Percentiles rank a stretch among this genome's conserved stretches.
Evolutionary conservation across 2,329 filamentous ascomycete species (phyloP).

Genomic region (Cladophialophora immunda): DNA sequence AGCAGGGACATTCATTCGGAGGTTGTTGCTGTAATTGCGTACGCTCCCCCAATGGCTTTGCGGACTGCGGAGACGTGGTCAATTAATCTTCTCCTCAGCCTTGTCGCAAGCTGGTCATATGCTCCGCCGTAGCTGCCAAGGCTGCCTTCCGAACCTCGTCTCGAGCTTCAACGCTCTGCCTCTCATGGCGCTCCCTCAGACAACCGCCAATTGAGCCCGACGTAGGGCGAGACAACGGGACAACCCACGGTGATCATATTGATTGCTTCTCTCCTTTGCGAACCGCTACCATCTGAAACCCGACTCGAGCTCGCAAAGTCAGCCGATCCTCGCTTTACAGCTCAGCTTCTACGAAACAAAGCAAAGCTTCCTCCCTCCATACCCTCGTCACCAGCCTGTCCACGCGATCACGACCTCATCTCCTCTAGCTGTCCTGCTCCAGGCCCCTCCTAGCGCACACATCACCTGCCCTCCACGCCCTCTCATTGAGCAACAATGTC

Average conservation of each 20-base stretch:
- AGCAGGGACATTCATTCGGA: conserved; percentile 20
- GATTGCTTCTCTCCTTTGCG: not conserved
- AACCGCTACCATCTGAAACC: not conserved
- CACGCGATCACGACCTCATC: not conserved
- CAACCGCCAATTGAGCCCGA: conserved; percentile 15
- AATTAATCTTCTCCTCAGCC: conserved; percentile 17
- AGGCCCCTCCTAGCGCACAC: not conserved
- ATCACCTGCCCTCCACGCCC: not conserved
- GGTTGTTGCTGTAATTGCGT: not conserved
- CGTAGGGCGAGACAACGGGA: conserved; percentile 13
- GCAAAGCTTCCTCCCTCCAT: not conserved
- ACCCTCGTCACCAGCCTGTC: not conserved
- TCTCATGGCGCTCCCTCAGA: not conserved
- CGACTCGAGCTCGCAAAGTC: not conserved
- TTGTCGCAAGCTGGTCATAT: not conserved
- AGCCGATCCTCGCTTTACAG: not conserved
- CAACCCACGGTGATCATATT: not conserved
- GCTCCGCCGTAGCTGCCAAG: conserved; percentile 9
- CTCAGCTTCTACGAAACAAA: not conserved
- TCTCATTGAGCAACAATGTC: conserved; percentile 48
- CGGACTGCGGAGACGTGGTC: conserved; percentile 23
- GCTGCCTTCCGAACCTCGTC: not conserved
- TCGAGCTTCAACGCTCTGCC: not conserved
- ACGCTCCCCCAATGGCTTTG: conserved; percentile 2
- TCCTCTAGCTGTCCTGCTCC: not conserved